Percentiles rank a stretch among this genome's conserved stretches.
phyloP scores from a whole-genome alignment of 345 rosid genomes.

The Eucalyptus erythrocorys region DNA sequence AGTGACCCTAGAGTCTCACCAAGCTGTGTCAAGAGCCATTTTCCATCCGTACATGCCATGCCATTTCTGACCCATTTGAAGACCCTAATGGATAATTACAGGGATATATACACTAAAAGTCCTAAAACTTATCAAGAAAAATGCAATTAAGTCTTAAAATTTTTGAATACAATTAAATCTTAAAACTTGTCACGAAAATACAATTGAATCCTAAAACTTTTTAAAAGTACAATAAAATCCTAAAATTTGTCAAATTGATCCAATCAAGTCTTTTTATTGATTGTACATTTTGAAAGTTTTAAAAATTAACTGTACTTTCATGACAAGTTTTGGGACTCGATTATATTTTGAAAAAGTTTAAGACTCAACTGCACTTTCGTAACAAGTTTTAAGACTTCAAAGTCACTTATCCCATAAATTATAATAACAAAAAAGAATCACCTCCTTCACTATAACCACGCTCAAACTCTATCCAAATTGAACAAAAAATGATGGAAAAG shows the following conservation, averaged over 20 bases:
- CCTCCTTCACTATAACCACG: background rate
- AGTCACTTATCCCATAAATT: too few relatives aligned
- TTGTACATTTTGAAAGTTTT: too few relatives aligned
- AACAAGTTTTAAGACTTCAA: too few relatives aligned
- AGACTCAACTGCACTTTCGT: fast-evolving
- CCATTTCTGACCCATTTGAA: conserved; percentile 56
- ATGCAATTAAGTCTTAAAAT: too few relatives aligned
- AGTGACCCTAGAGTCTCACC: conserved; percentile 23
- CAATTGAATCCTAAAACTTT: fast-evolving
- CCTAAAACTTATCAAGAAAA: too few relatives aligned
- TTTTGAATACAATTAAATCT: fast-evolving
- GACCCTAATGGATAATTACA: conserved; percentile 19
- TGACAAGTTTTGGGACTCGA: fast-evolving
- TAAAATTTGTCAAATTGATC: too few relatives aligned
- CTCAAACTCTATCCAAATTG: background rate
- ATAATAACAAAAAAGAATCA: background rate
- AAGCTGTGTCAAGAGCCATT: conserved; percentile 78
- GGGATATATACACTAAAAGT: too few relatives aligned
- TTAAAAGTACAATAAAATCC: too few relatives aligned
- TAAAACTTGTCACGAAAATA: fast-evolving
- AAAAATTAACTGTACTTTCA: too few relatives aligned
- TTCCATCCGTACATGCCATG: conserved; percentile 80
- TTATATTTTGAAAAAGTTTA: too few relatives aligned
- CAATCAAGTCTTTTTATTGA: too few relatives aligned
- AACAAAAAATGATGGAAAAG: background rate